A percentile compares a stretch with the other conserved stretches of the same genome.
These are phyloP conservation scores for Trichophyton simii DNA, from an alignment of 2,329 filamentous ascomycete genomes.

Conservation along the genomic window DNA sequence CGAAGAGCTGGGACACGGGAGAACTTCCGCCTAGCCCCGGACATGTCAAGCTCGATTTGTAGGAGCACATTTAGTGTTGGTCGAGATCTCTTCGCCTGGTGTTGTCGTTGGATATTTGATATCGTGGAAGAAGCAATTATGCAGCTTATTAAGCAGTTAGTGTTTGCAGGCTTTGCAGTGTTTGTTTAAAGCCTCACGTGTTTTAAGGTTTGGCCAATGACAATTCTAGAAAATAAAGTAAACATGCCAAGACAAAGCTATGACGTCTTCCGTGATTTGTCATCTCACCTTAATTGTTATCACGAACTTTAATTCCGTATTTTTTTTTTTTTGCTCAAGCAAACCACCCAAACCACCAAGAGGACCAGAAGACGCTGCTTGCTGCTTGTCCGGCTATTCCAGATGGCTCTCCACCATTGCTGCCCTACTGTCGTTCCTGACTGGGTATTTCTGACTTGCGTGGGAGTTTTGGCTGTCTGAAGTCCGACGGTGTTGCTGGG, in stretches of 20 bases:
- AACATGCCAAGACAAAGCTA: not conserved
- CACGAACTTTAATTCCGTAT: not conserved
- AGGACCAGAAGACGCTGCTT: not conserved
- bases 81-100: no score
- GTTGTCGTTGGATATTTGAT: no score
- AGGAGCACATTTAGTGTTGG: not conserved
- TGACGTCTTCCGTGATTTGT: not conserved
- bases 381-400: not conserved
- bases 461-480: not conserved
- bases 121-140: not conserved
- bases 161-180: not conserved
- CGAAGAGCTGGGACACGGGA: slow-evolving; percentile 37
- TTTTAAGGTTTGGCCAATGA: not conserved
- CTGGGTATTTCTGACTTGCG: not conserved
- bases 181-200: not conserved
- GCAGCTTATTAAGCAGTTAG: not conserved
- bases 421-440: no score
- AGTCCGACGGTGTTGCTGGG: not conserved
- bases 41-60: slow-evolving; percentile 16
- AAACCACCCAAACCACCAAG: not conserved
- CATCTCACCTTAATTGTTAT: not conserved
- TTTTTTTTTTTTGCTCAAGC: no score
- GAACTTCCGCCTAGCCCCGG: slow-evolving; percentile 41
- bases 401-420: not conserved
- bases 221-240: not conserved